These are phyloP conservation scores for Tuctoria greenei DNA, from an alignment of 176 grass and related monocot species.

Conservation along the genomic window DNA sequence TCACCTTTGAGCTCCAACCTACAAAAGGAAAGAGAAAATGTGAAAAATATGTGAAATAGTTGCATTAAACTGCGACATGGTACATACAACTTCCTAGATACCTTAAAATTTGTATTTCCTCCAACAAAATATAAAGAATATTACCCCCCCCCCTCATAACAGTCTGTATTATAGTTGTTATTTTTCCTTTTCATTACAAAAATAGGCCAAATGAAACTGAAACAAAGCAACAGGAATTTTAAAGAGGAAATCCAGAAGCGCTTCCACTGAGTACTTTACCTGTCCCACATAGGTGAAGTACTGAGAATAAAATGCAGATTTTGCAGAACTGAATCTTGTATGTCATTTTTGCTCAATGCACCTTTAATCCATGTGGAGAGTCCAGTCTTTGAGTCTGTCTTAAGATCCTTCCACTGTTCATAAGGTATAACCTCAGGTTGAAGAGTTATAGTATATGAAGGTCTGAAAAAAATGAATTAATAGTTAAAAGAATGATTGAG, in stretches of 20 bases:
- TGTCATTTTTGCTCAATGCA: slow-evolving; percentile 68
- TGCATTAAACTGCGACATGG: background rate
- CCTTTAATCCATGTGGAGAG: slow-evolving; percentile 88
- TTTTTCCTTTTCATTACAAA: background rate
- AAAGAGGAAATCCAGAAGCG: background rate
- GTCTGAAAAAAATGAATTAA: slow-evolving; percentile 42
- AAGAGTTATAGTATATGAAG: slow-evolving; percentile 60
- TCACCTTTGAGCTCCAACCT: slow-evolving; percentile 79
- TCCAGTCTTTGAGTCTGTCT: slow-evolving; percentile 62
- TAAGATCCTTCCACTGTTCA: slow-evolving; percentile 79
- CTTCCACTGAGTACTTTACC: slow-evolving; percentile 38
- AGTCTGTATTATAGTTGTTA: background rate
- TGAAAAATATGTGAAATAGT: background rate
- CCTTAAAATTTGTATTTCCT: background rate
- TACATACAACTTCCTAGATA: slow-evolving; percentile 1
- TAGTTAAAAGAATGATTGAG: slow-evolving; percentile 15
- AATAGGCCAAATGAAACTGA: background rate
- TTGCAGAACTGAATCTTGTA: slow-evolving; percentile 58
- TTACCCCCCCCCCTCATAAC: background rate
- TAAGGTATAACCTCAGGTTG: slow-evolving; percentile 62
- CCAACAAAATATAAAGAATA: background rate
- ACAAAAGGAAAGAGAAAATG: slow-evolving; percentile 34
- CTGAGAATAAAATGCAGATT: slow-evolving; percentile 77
- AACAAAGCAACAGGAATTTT: background rate
- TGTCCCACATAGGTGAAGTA: slow-evolving; percentile 96